A percentile compares a stretch with the other conserved stretches of the same genome.
phyloP scores from a whole-genome alignment of 2,329 filamentous ascomycete genomes.

The Neospermospora avenae region DNA sequence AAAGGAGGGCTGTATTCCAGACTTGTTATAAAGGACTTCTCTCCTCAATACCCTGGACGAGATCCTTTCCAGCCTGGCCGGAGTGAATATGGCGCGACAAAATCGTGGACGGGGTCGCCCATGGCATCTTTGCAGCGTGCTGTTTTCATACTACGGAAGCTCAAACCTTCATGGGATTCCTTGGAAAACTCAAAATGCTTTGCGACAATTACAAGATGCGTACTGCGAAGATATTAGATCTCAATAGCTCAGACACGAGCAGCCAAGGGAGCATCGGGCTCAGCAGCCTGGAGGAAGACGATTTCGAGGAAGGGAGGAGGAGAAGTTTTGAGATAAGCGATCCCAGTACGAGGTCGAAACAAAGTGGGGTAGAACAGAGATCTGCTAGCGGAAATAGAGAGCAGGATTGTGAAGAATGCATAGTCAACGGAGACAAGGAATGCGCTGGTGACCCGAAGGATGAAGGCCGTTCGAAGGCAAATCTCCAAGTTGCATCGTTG shows the following conservation, averaged over 20 bases:
- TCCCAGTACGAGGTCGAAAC: constrained; percentile 14
- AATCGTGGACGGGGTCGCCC: constrained; percentile 18
- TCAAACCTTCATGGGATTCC: constrained; percentile 20
- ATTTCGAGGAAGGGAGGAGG: constrained; percentile 13
- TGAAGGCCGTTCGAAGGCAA: too few relatives aligned
- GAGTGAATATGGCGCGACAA: constrained; percentile 20
- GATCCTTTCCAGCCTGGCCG: constrained; percentile 19
- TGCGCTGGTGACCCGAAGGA: too few relatives aligned
- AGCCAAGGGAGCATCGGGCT: constrained; percentile 20
- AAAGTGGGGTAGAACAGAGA: constrained; percentile 20
- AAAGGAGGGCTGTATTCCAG: constrained; percentile 10
- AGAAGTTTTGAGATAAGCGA: constrained; percentile 17
- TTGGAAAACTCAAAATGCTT: constrained; percentile 20
- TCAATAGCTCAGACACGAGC: constrained; percentile 21
- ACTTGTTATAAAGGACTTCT: constrained; percentile 16
- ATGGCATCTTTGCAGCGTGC: constrained; percentile 23
- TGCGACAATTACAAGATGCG: constrained; percentile 24
- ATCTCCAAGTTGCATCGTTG: too few relatives aligned
- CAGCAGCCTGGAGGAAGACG: constrained; percentile 10
- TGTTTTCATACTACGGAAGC: constrained; percentile 23
- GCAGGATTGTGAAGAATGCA: constrained; percentile 19
- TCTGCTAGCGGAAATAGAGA: constrained; percentile 15
- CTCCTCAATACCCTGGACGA: constrained; percentile 18
- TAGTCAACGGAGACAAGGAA: constrained; percentile 16
- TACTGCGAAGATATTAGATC: constrained; percentile 17